phyloP scores from a whole-genome alignment of 495 filamentous ascomycete genomes.

The Thozetella sp. region DNA sequence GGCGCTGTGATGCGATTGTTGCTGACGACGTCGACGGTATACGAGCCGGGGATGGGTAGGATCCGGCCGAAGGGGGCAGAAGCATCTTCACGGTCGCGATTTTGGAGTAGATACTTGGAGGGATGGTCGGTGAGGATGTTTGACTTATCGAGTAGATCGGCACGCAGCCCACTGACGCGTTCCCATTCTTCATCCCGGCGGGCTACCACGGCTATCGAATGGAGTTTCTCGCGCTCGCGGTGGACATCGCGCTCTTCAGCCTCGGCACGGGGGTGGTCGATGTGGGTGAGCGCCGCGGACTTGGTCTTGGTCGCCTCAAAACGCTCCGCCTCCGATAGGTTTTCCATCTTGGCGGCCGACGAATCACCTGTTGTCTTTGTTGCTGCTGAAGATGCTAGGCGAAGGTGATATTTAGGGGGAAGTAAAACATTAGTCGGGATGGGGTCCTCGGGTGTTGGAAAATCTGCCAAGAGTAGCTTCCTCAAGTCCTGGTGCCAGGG shows the following conservation, averaged over 20 bases:
- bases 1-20: conserved; percentile 77
- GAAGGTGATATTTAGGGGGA: conserved; percentile 77
- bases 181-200: conserved; percentile 12
- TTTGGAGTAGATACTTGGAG: conserved; percentile 28
- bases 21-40: conserved; percentile 39
- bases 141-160: conserved; percentile 28
- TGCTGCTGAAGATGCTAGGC: conserved; percentile 25
- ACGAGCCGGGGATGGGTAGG: conserved; percentile 57
- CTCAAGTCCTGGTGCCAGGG: conserved; percentile 74
- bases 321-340: conserved; percentile 8
- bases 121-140: conserved; percentile 34
- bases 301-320: conserved; percentile 14
- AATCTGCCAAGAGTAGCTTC: conserved; percentile 61
- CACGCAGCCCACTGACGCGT: conserved; percentile 5
- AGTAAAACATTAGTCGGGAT: conserved; percentile 78
- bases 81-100: not conserved
- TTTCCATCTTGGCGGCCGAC: not conserved
- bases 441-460: conserved; percentile 68
- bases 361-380: too few relatives aligned
- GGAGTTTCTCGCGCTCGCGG: conserved; percentile 2
- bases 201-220: conserved; percentile 7
- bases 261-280: conserved; percentile 10
- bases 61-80: conserved; percentile 27
- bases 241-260: conserved; percentile 6
- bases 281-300: conserved; percentile 16